Base-by-base conservation (phyloP, 2,329 filamentous ascomycete species). In the Peltaster fructicola region DNA sequence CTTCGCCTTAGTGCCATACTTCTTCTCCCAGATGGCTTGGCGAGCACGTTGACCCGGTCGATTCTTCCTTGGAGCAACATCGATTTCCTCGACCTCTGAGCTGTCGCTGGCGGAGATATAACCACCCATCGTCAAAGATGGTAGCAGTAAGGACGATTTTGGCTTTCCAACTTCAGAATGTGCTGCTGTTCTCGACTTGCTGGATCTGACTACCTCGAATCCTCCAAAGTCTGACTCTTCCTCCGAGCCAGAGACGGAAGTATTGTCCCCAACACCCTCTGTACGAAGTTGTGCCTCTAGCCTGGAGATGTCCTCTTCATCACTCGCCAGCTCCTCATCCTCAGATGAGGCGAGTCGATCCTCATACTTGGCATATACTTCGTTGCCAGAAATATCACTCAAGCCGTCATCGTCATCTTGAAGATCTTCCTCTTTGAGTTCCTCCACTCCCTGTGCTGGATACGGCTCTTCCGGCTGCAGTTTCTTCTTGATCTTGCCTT, bases 91-190 rank as follows among this genome's bases (percentile, higher is more conserved):
- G 25, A 81, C 76, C 12, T 78, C 55, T 2, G 76, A 73, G 6
- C 70, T 76, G 5, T 79, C 76, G 6, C 73, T 78, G 22, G 75
- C 77, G 2, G 76, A 81, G 39, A 79, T 65, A 52, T 85, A 90
- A 29, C 76, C 76, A 11, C 71, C 73, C 63, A 68, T 61, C 27
- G 80, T 79, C 9, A 88, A 63, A 1, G 72, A 70, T 0, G 79
- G 79, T 2, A 88, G 54, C 44, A 82, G 81, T 1, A 66, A 66
- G 1, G 75, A 69, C 14, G 47, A 43, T 13, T 40, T 48, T 5
- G 34, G 37, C n/a, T n/a, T n/a, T n/a, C n/a, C n/a, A n/a, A n/a
- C n/a, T n/a, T n/a, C n/a, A n/a, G n/a, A n/a, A n/a, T n/a, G n/a
- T n/a, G n/a, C n/a, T n/a, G n/a, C n/a, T n/a, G n/a, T n/a, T n/a